Base-by-base conservation (phyloP, 371 early-diverging fungal species). In the Mortierella sp. region DNA sequence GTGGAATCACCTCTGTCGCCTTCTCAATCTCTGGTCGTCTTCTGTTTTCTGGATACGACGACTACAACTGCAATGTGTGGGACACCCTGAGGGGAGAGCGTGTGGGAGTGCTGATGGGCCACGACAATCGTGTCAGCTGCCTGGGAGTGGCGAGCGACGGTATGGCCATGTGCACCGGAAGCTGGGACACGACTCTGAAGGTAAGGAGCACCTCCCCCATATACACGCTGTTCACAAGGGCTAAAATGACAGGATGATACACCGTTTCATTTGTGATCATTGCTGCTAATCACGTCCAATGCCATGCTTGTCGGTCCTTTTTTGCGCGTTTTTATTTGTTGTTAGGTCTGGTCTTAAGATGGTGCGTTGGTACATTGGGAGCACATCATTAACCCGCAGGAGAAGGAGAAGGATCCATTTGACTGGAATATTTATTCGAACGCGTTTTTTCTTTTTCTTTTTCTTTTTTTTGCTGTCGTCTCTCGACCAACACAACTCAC, bases 11-110 rank as follows among this genome's bases (percentile, higher is more conserved):
- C 0, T 97, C 97, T 6, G 93, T 98, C 27, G 96, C 90, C 14
- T 98, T 98, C 79, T 96, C 97, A 34, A 84, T 93, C 50, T 96
- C 96, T 6, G 99, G 99, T 5, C 91, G 99, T 48, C 81, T 98
- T 30, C 78, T 98, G 54, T 98, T 98, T 86, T 96, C 97, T 23
- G 99, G 98, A 39, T 98, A 98, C 72, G 99, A 98, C 72, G 98
- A 98, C 81, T 97, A 92, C 75, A 97, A 95, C 81, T 94, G 95
- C 87, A 96, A 97, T 68, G 98, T 97, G 5, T 98, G 99, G 99
- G 99, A 98, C 80, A 95, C 96, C 15, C 86, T 98, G 50, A 94
- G 94, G 80, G 95, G 94, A 49, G 94, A 97, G 51, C 88, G 97
- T 56, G 96, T 97, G 24, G 97, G 97, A 47, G 94, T 96, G 2